Conservation (phyloP, 176 grass and related monocot species). For the barley (Hordeum vulgare) region MorexV3_pseudomolecules_assembly NC_058523.1:107270411-107270910, state of each 20-base stretch:
- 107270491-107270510: conserved; percentile 80
- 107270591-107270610: conserved; percentile 89
- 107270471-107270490: conserved; percentile 93
- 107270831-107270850: conserved; percentile 56
- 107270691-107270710: conserved; percentile 77
- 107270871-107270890: conserved; percentile 60
- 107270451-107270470: conserved; percentile 66
- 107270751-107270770: conserved; percentile 34
- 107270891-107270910: conserved; percentile 43
- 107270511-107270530: conserved; percentile 91
- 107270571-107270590: conserved; percentile 89
- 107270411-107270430: conserved; percentile 4
- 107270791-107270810: conserved; percentile 65
- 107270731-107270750: conserved; percentile 46
- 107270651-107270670: not conserved
- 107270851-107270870: conserved; percentile 47
- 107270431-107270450: conserved; percentile 17
- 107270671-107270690: conserved; percentile 51
- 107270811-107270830: conserved; percentile 70
- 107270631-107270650: too few relatives aligned
- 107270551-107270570: conserved; percentile 55
- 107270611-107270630: conserved; percentile 40
- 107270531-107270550: conserved; percentile 71
- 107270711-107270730: conserved; percentile 61
- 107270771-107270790: conserved; percentile 52